Evolutionary conservation across 1,284 basidiomycete genomes (phyloP), one percentile per base, ranked within the genome.

Genomic region (Papiliotrema nemorosa): DNA sequence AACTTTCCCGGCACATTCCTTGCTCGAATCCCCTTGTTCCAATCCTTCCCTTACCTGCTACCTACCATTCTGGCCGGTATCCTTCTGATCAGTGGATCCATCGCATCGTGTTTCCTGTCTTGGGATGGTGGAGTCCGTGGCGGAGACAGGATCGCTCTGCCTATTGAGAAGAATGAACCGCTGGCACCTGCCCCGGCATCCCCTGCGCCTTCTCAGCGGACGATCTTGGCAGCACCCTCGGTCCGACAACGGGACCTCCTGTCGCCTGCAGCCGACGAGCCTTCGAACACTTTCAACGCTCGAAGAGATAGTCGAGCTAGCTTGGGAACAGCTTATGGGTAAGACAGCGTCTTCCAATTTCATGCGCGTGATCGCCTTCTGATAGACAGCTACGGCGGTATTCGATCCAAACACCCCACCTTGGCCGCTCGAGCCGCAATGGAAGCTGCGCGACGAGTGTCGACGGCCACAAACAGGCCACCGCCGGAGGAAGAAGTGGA

Each of bases 101-200:
- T 96, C 43, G 78, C 98, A 24, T 84, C 86, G 0, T 84, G 92
- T 53, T 96, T 97, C 78, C 82, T 98, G 41, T 88, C 85, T 16
- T 85, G 82, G 58, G 91, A 98, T 67, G 93, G 90, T 50, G 91
- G 92, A 25, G 87, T 90, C 21, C 81, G 88, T 34, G 82, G 86
- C 54, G 90, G 90, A 9, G 81, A 83, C 0, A 64, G 72, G 20
- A 93, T 97, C 59, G 83, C 82, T 25, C 81, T 97, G 10, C 79
- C 82, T 4, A 79, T 80, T 0, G 89, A 90, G 70, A 92, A 93
- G 72, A 72, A 72, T 51, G 71, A 73, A 53, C 66, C 71, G 13
- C 57, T 72, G n/a, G 57, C 46, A 0, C 45, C 57, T 14, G 55
- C 55, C 24, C 53, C 49, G 24, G 48, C 38, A 20, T 62, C 60